phyloP scores from a whole-genome alignment of 2,329 filamentous ascomycete species.

The Teratosphaeria destructans region DNA sequence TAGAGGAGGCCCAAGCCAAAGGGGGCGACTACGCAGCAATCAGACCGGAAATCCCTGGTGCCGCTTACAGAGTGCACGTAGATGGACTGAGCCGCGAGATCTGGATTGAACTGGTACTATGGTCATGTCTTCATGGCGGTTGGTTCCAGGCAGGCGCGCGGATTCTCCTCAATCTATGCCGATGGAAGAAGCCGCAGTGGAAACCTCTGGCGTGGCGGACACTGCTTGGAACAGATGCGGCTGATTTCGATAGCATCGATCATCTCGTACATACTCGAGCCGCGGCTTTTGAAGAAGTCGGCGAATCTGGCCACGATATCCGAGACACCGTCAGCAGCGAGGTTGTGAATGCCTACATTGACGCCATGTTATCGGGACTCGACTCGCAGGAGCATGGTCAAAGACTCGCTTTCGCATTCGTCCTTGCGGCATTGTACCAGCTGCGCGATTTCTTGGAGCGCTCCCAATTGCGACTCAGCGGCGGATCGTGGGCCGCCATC shows the following conservation, averaged over 20 bases:
- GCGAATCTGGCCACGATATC: constrained; percentile 13
- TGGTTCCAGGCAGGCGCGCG: constrained; percentile 35
- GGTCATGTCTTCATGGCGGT: constrained; percentile 40
- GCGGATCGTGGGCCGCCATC: constrained; percentile 35
- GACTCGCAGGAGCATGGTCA: background rate
- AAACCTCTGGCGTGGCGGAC: constrained; percentile 31
- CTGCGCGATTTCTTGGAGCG: constrained; percentile 29
- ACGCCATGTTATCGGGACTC: constrained; percentile 37
- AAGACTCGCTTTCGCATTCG: background rate
- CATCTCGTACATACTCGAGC: constrained; percentile 20
- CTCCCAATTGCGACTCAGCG: constrained; percentile 30
- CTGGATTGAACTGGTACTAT: constrained; percentile 43
- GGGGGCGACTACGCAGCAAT: constrained; percentile 30
- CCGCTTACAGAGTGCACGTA: constrained; percentile 31
- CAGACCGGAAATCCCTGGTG: constrained; percentile 34
- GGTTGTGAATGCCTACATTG: constrained; percentile 45
- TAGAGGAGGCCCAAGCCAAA: constrained; percentile 18
- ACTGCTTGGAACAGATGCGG: constrained; percentile 11
- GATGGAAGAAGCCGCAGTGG: constrained; percentile 14
- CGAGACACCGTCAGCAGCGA: constrained; percentile 47
- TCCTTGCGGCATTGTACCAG: background rate
- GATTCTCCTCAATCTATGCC: constrained; percentile 26
- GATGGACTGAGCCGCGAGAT: constrained; percentile 34
- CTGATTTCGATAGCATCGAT: constrained; percentile 21
- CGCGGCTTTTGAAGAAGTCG: constrained; percentile 10